A percentile compares a stretch with the other conserved stretches of the same genome.
Conservation (phyloP, 164 flowering plant species). For the Liquidambar formosana region DNA sequence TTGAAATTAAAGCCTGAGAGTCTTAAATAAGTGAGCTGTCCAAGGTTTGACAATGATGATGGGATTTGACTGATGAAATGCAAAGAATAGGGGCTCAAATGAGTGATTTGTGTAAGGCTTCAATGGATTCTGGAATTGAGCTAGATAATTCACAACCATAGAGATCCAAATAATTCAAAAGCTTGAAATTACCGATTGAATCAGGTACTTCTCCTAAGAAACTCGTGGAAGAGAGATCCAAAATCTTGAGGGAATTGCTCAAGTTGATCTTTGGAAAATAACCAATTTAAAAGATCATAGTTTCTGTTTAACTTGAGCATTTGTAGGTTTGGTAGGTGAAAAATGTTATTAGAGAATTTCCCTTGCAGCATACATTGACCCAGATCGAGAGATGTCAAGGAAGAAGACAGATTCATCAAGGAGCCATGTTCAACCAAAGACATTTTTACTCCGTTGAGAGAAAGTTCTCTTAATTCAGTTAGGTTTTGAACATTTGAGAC, state of each 20-base stretch:
- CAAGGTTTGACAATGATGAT: too few species aligned
- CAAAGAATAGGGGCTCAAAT: too few species aligned
- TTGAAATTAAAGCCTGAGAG: not conserved
- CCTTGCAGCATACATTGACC: not conserved
- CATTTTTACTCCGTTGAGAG: slow-evolving; percentile 1
- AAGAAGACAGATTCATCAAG: slow-evolving; percentile 9
- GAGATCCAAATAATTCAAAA: not conserved
- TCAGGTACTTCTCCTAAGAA: not conserved
- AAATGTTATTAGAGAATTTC: slow-evolving; percentile 1
- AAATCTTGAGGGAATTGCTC: not conserved
- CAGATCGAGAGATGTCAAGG: slow-evolving; percentile 2
- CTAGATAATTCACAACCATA: not conserved
- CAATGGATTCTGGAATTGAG: slow-evolving; percentile 5
- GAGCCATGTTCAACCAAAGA: not conserved
- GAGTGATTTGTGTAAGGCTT: too few species aligned
- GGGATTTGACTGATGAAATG: too few species aligned
- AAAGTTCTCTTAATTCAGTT: not conserved
- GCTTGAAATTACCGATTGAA: not conserved
- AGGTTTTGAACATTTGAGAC: not conserved
- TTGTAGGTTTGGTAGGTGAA: not conserved
- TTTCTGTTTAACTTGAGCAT: not conserved
- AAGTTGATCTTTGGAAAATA: not conserved
- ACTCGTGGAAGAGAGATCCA: not conserved
- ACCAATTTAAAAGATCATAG: not conserved
- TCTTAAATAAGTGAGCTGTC: too few species aligned